Percentiles rank a stretch among this genome's conserved stretches.
phyloP scores from a whole-genome alignment of 2,329 filamentous ascomycete species.

The Alternaria tenuissima region DNA sequence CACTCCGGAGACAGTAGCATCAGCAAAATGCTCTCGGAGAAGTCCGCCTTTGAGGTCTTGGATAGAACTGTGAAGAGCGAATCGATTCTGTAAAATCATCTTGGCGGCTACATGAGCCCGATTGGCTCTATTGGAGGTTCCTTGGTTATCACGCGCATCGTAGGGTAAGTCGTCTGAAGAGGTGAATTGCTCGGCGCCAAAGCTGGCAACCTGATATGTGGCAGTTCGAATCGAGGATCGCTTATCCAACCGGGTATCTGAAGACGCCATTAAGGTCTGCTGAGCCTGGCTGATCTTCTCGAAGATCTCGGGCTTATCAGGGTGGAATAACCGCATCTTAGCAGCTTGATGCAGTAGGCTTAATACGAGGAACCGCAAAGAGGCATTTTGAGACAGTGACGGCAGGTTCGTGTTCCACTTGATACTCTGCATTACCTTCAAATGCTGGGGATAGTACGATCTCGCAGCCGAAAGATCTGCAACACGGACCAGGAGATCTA shows the following conservation, averaged over 20 bases:
- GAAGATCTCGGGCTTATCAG: conserved; percentile 2
- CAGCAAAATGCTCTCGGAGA: conserved; percentile 14
- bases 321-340: conserved; percentile 26
- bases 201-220: conserved; percentile 38
- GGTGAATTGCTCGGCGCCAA: conserved; percentile 44
- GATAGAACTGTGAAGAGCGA: conserved; percentile 19
- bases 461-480: conserved; percentile 46
- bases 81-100: conserved; percentile 26
- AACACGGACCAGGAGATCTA: conserved; percentile 35
- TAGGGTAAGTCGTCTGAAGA: conserved; percentile 33
- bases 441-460: conserved; percentile 55
- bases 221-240: conserved; percentile 44
- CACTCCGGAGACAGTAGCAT: conserved; percentile 11
- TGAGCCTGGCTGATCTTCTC: conserved; percentile 4
- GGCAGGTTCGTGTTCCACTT: conserved; percentile 54
- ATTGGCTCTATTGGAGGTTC: conserved; percentile 14
- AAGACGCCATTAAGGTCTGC: conserved; percentile 6
- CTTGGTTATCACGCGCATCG: conserved; percentile 17
- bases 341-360: conserved; percentile 36
- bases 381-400: conserved; percentile 41
- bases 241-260: conserved; percentile 26
- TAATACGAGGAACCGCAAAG: conserved; percentile 31
- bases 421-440: conserved; percentile 55
- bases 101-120: conserved; percentile 23
- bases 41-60: conserved; percentile 8